Percentiles rank a stretch among this genome's conserved stretches.
Evolutionary conservation across 179 eudicot genomes (phyloP).

Genomic region (Actinidia chinensis): DNA sequence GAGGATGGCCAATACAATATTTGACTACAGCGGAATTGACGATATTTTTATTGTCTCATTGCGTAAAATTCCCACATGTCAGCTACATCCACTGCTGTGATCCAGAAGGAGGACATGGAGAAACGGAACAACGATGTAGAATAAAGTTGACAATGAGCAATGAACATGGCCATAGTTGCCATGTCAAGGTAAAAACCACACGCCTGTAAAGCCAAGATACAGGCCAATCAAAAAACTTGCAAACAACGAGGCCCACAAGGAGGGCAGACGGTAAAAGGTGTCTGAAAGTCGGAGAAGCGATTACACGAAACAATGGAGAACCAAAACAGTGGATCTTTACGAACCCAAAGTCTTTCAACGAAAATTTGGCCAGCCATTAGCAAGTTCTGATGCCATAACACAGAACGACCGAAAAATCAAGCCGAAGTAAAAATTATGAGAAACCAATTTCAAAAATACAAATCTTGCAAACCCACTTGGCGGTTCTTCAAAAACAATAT

Average conservation of each 20-base stretch:
- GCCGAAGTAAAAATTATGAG: no score
- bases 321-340: no score
- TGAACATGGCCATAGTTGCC: slow-evolving; percentile 51
- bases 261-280: no score
- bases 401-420: no score
- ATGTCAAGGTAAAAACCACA: slow-evolving; percentile 31
- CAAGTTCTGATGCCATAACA: no score
- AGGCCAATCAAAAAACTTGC: slow-evolving; percentile 22
- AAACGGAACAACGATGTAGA: slow-evolving; percentile 60
- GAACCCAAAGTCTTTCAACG: no score
- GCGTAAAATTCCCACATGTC: slow-evolving; percentile 43
- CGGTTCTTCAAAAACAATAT: no score
- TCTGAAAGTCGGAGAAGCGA: no score
- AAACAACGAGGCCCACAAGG: background rate
- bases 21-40: slow-evolving; percentile 70
- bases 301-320: no score
- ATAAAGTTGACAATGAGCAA: slow-evolving; percentile 66
- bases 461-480: no score
- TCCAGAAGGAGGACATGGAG: slow-evolving; percentile 40
- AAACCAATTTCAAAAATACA: no score
- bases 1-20: slow-evolving; percentile 80
- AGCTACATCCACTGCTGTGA: slow-evolving; percentile 36
- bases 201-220: slow-evolving; percentile 48
- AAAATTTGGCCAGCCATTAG: no score
- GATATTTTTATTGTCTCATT: slow-evolving; percentile 52